A percentile compares a stretch with the other conserved stretches of the same genome.
phyloP scores from a whole-genome alignment of 176 grass and related monocot species.

The Chrysopogon serrulatus region DNA sequence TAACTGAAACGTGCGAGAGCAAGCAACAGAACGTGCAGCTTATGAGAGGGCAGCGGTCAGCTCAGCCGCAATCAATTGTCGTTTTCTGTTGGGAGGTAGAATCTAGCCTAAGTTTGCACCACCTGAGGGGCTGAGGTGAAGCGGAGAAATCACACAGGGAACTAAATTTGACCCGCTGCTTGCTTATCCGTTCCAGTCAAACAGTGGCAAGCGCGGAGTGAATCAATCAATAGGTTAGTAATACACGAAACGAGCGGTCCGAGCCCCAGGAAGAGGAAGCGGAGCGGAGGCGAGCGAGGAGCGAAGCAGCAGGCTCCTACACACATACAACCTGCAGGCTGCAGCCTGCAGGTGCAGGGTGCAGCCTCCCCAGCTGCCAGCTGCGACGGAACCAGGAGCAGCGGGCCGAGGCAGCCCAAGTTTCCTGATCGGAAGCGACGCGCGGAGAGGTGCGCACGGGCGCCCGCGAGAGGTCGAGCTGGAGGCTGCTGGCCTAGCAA shows the following conservation, averaged over 20 bases:
- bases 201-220: background rate
- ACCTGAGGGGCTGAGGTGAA: background rate
- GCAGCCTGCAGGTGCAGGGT: too few species aligned
- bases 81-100: background rate
- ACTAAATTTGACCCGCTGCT: background rate
- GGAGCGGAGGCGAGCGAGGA: background rate
- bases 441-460: background rate
- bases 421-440: background rate
- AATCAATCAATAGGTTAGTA: background rate
- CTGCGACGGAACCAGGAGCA: background rate
- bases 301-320: background rate
- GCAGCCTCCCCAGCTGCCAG: background rate
- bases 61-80: background rate
- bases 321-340: background rate
- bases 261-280: background rate
- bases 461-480: background rate
- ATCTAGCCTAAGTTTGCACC: background rate
- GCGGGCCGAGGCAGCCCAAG: background rate
- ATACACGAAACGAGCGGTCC: too few species aligned
- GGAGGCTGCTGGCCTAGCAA: background rate
- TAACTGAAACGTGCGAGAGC: background rate
- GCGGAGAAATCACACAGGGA: background rate
- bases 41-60: background rate
- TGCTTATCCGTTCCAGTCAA: background rate
- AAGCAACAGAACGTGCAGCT: background rate